These are phyloP conservation scores for Artomyces pyxidatus DNA, from an alignment of 768 basidiomycete species.

Conservation along the genomic window DNA sequence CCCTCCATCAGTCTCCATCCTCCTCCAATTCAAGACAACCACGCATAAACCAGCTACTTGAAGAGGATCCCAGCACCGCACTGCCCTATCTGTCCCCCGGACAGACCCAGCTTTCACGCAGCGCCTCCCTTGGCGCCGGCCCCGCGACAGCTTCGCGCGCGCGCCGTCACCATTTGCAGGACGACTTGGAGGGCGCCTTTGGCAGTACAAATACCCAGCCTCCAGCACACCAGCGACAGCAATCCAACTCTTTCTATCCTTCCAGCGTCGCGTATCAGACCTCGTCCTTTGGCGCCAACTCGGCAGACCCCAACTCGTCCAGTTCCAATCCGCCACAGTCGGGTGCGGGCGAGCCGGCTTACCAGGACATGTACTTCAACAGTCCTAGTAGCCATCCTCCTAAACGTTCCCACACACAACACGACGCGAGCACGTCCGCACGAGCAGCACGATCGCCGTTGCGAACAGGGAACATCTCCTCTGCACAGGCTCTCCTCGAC, in stretches of 20 bases:
- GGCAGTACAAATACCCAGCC: conserved; percentile 28
- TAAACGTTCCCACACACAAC: conserved; percentile 48
- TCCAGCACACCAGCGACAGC: conserved; percentile 30
- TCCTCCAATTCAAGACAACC: conserved; percentile 40
- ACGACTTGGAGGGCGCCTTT: conserved; percentile 55
- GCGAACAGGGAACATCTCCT: conserved; percentile 41
- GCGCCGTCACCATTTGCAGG: conserved; percentile 61
- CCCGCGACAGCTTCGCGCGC: conserved; percentile 36
- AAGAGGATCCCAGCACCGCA: conserved; percentile 42
- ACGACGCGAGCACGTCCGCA: conserved; percentile 40
- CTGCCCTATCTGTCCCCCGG: conserved; percentile 45
- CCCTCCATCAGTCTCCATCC: conserved; percentile 43
- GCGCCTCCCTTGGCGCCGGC: conserved; percentile 49
- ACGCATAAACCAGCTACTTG: conserved; percentile 58
- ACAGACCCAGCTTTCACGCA: conserved; percentile 53
- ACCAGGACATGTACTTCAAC: conserved; percentile 57
- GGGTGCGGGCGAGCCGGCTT: conserved; percentile 32
- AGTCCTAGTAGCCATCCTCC: conserved; percentile 38
- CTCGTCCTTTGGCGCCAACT: conserved; percentile 30
- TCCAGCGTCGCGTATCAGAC: conserved; percentile 51
- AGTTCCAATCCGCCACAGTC: conserved; percentile 29
- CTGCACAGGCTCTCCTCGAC: conserved; percentile 43
- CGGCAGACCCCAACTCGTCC: conserved; percentile 13
- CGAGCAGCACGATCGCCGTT: conserved; percentile 56
- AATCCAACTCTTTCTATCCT: conserved; percentile 45